Percentiles rank a stretch among this genome's conserved stretches.
phyloP scores from a whole-genome alignment of 257 asterid species.

The Scutellaria minor region DNA sequence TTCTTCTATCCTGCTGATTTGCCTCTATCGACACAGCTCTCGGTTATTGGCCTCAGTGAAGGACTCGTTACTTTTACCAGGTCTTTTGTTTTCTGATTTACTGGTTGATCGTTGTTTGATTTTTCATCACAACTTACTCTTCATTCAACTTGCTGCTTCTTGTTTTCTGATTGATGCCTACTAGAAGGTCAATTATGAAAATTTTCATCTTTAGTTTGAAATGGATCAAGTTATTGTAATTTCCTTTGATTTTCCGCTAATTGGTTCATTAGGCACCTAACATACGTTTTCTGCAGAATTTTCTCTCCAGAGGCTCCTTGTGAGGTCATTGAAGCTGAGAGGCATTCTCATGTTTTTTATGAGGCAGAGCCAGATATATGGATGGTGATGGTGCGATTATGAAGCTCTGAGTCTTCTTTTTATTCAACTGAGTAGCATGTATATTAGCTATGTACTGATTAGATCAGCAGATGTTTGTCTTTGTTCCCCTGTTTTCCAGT shows the following conservation, averaged over 20 bases:
- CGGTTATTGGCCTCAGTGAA: slow-evolving; percentile 78
- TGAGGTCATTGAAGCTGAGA: slow-evolving; percentile 94
- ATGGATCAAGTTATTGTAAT: slow-evolving; percentile 1
- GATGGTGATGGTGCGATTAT: slow-evolving; percentile 93
- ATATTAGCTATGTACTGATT: neutral
- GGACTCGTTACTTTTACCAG: slow-evolving; percentile 70
- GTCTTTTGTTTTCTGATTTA: slow-evolving; percentile 36
- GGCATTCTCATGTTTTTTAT: slow-evolving; percentile 87
- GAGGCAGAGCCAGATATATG: slow-evolving; percentile 98
- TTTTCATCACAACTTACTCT: neutral
- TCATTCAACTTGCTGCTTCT: neutral
- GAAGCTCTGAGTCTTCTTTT: slow-evolving; percentile 25
- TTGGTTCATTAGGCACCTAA: slow-evolving; percentile 23
- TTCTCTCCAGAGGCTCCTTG: slow-evolving; percentile 96
- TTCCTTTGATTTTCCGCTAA: slow-evolving; percentile 2
- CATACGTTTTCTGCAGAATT: slow-evolving; percentile 58
- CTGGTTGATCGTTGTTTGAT: neutral
- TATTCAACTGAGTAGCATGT: slow-evolving; percentile 27
- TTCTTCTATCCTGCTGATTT: slow-evolving; percentile 87
- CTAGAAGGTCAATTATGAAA: neutral
- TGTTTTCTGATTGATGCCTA: neutral
- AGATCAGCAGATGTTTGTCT: slow-evolving; percentile 17
- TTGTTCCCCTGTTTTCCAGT: neutral
- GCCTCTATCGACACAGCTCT: slow-evolving; percentile 75
- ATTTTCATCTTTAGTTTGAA: slow-evolving; percentile 12